Percentiles rank a stretch among this genome's conserved stretches.
These are phyloP conservation scores for Panaeolus papilionaceus DNA, from an alignment of 768 basidiomycete genomes.

Conservation along the genomic window DNA sequence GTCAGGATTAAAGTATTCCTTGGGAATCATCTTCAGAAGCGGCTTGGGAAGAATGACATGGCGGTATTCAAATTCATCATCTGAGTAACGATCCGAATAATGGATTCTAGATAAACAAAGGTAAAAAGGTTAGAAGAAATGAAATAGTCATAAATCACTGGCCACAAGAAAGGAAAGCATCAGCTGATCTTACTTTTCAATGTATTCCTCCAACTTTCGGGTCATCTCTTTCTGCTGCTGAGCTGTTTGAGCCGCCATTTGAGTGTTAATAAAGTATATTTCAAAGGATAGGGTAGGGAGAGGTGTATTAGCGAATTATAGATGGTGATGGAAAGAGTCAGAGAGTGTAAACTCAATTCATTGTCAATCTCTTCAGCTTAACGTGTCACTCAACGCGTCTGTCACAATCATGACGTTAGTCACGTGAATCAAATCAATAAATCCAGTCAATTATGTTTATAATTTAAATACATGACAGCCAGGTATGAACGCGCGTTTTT, in stretches of 20 bases:
- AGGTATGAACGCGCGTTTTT: too few species aligned
- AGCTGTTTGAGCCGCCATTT: slow-evolving; percentile 33
- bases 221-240: slow-evolving; percentile 48
- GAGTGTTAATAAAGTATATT: slow-evolving; percentile 34
- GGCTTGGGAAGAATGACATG: slow-evolving; percentile 97
- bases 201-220: slow-evolving; percentile 74
- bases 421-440: background rate
- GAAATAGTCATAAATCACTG: slow-evolving; percentile 12
- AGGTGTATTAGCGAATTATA: slow-evolving; percentile 8
- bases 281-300: slow-evolving; percentile 12
- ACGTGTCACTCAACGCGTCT: slow-evolving; percentile 27
- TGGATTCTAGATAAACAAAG: slow-evolving; percentile 64
- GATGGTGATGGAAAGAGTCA: slow-evolving; percentile 15
- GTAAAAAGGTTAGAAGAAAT: slow-evolving; percentile 14
- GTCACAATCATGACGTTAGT: slow-evolving; percentile 25
- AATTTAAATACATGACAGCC: too few species aligned
- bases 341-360: background rate
- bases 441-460: too few species aligned
- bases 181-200: slow-evolving; percentile 63
- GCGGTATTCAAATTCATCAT: slow-evolving; percentile 93
- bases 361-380: slow-evolving; percentile 6
- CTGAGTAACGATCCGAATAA: slow-evolving; percentile 91
- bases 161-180: slow-evolving; percentile 5
- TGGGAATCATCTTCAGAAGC: slow-evolving; percentile 92
- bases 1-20: slow-evolving; percentile 80